A percentile compares a stretch with the other conserved stretches of the same genome.
These are phyloP conservation scores for Cyberlindnera meyerae DNA, from an alignment of 805 yeast genomes.

Conservation along the genomic window DNA sequence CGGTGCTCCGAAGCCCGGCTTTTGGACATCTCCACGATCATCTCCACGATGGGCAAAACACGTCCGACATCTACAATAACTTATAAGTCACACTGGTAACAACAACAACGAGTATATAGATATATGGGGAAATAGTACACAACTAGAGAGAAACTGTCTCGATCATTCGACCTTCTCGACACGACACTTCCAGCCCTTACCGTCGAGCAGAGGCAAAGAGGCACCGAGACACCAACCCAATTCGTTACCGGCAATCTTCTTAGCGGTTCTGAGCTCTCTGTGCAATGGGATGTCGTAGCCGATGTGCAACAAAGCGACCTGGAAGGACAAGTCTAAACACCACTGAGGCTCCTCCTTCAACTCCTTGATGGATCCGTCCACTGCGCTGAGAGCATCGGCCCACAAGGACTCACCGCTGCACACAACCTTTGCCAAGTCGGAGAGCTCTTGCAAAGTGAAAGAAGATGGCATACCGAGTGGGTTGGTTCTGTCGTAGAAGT, in stretches of 20 bases:
- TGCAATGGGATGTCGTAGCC: conserved; percentile 92
- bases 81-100: no score
- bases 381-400: conserved; percentile 59
- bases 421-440: conserved; percentile 74
- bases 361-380: conserved; percentile 60
- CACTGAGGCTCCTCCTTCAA: conserved; percentile 81
- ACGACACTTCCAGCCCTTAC: conserved; percentile 65
- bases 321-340: conserved; percentile 90
- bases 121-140: no score
- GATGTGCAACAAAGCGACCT: conserved; percentile 85
- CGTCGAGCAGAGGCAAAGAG: conserved; percentile 81
- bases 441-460: conserved; percentile 80
- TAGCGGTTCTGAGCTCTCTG: conserved; percentile 89
- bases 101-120: no score
- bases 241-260: conserved; percentile 83
- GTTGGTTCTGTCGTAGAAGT: conserved; percentile 88
- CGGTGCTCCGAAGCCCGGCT: neutral
- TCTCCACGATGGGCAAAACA: no score
- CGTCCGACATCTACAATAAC: no score
- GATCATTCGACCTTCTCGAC: conserved; percentile 11
- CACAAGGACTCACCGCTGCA: conserved; percentile 80
- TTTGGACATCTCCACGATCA: no score
- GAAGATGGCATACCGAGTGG: conserved; percentile 94
- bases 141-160: no score
- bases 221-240: conserved; percentile 99